A percentile compares a stretch with the other conserved stretches of the same genome.
phyloP scores from a whole-genome alignment of 108 stramenopile genomes.

The Stephanodiscus minutulus region DNA sequence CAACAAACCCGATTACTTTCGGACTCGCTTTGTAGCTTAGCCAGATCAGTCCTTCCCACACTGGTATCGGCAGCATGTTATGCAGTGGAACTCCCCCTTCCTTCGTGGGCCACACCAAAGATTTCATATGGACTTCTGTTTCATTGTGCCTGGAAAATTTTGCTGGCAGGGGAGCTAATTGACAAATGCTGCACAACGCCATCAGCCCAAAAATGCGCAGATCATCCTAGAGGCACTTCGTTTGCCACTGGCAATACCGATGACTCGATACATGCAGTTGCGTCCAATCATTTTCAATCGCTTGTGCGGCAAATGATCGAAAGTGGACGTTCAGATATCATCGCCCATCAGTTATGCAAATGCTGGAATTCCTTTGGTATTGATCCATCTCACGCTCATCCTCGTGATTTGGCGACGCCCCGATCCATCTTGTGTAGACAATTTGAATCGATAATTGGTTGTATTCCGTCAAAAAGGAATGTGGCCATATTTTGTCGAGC shows the following conservation, averaged over 20 bases:
- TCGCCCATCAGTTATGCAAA: constrained; percentile 18
- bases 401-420: constrained; percentile 1
- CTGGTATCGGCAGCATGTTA: constrained; percentile 46
- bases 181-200: neutral
- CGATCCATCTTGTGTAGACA: constrained; percentile 37
- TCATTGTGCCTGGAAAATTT: constrained; percentile 30
- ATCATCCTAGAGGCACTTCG: too few relatives aligned
- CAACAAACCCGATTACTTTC: constrained; percentile 2
- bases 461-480: constrained; percentile 35
- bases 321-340: constrained; percentile 16
- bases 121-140: constrained; percentile 12
- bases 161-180: constrained; percentile 19
- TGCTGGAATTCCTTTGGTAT: constrained; percentile 12
- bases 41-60: constrained; percentile 28
- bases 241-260: neutral
- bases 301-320: constrained; percentile 25
- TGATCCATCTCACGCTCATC: neutral
- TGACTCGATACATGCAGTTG: neutral
- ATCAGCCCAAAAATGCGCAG: neutral
- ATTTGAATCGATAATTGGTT: constrained; percentile 21
- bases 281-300: constrained; percentile 18
- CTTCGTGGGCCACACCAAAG: constrained; percentile 40
- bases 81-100: constrained; percentile 38
- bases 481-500: constrained; percentile 27
- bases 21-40: constrained; percentile 22